A percentile compares a stretch with the other conserved stretches of the same genome.
Conservation (phyloP, 805 yeast genomes). For the Zygosaccharomyces lentus region DNA sequence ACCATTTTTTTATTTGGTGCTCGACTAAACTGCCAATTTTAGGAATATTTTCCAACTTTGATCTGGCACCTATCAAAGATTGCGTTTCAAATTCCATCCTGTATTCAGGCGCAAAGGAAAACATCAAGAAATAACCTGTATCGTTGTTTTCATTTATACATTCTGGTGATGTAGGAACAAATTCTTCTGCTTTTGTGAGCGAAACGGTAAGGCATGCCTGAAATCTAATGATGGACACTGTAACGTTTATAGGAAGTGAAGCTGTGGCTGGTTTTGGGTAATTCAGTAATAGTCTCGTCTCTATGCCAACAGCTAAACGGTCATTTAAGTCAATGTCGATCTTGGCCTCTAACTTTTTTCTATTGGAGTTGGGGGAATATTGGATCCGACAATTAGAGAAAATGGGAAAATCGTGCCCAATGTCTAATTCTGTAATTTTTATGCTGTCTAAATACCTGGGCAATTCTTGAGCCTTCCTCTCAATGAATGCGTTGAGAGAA, state of each 20-base stretch:
- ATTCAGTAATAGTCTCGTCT: conserved; percentile 72
- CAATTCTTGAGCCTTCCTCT: conserved; percentile 46
- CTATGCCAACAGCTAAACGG: conserved; percentile 78
- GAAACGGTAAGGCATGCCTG: conserved; percentile 86
- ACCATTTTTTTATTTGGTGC: conserved; percentile 78
- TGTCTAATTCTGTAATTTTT: conserved; percentile 75
- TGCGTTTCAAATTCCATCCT: conserved; percentile 82
- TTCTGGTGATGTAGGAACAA: conserved; percentile 22
- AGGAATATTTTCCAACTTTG: conserved; percentile 90
- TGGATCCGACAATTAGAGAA: conserved; percentile 86
- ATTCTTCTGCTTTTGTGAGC: conserved; percentile 40
- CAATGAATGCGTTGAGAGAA: conserved; percentile 64
- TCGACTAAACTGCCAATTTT: conserved; percentile 83
- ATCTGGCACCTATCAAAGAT: conserved; percentile 86
- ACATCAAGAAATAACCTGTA: conserved; percentile 68
- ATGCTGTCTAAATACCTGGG: conserved; percentile 82
- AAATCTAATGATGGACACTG: conserved; percentile 86
- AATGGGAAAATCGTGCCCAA: conserved; percentile 94
- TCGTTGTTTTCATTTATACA: conserved; percentile 18
- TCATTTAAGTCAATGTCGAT: conserved; percentile 89
- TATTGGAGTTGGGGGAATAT: conserved; percentile 49
- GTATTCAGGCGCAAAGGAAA: conserved; percentile 89
- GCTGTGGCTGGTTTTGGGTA: conserved; percentile 84
- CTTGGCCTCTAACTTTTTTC: conserved; percentile 65
- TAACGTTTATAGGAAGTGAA: conserved; percentile 74